phyloP scores from a whole-genome alignment of 257 asterid species.

The Salvia hispanica region DNA sequence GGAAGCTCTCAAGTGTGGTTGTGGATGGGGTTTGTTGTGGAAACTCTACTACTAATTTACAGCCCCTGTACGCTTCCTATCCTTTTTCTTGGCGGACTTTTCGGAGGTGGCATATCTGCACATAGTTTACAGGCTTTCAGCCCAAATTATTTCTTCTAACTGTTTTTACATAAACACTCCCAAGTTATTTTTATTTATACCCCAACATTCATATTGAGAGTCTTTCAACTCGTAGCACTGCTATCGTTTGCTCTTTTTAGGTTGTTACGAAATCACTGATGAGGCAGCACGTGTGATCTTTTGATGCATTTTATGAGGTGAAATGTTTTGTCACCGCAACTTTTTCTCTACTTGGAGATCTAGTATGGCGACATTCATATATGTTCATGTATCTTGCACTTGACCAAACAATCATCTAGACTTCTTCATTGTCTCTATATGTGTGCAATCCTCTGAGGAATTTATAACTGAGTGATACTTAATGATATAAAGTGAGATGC shows the following conservation, averaged over 20 bases:
- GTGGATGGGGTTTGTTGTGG: neutral
- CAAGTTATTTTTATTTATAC: neutral
- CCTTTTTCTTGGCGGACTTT: neutral
- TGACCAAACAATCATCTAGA: neutral
- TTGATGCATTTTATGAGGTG: constrained; percentile 5
- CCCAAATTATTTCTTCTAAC: neutral
- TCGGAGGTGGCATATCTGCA: neutral
- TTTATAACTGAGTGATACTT: neutral
- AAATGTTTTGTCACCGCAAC: neutral
- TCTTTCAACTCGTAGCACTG: neutral
- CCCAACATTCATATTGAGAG: neutral
- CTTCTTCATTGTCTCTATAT: neutral
- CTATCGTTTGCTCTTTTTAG: neutral
- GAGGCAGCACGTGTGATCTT: constrained; percentile 1
- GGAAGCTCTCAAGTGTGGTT: neutral
- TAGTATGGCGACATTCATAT: neutral
- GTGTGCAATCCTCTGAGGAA: neutral
- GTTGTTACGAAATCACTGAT: neutral
- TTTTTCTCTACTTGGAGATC: constrained; percentile 1
- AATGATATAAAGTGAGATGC: neutral
- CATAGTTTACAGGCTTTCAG: neutral
- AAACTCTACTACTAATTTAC: neutral
- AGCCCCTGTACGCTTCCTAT: neutral
- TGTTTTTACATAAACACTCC: neutral
- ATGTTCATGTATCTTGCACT: neutral